Evolutionary conservation across 208 protist species (phyloP).

Genomic region (Leishmania tropica): DNA sequence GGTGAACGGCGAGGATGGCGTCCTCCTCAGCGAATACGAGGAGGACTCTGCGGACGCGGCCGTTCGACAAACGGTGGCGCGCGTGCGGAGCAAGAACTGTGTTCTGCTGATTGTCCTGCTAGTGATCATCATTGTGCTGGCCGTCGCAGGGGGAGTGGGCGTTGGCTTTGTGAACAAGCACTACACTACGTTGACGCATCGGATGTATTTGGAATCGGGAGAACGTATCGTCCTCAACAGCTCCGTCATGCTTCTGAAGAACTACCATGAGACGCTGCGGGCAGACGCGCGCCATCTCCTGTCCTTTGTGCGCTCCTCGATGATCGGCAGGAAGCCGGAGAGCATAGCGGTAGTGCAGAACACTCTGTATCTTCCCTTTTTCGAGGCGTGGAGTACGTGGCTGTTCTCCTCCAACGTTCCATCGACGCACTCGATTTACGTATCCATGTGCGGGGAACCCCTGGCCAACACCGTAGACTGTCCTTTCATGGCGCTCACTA

Average conservation of each 20-base stretch:
- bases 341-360: slow-evolving; percentile 23
- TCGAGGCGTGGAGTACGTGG: slow-evolving; percentile 34
- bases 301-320: slow-evolving; percentile 23
- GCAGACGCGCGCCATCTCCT: slow-evolving; percentile 18
- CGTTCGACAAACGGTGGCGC: slow-evolving; percentile 18
- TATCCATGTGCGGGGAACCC: slow-evolving; percentile 37
- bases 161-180: slow-evolving; percentile 44
- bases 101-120: slow-evolving; percentile 27
- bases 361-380: slow-evolving; percentile 34
- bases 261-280: slow-evolving; percentile 28
- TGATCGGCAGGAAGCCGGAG: neutral
- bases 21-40: slow-evolving; percentile 18
- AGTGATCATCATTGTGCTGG: slow-evolving; percentile 42
- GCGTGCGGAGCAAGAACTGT: slow-evolving; percentile 36
- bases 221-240: slow-evolving; percentile 55
- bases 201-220: slow-evolving; percentile 20
- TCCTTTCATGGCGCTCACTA: slow-evolving; percentile 29
- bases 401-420: slow-evolving; percentile 18
- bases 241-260: slow-evolving; percentile 32
- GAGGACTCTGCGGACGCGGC: slow-evolving; percentile 4
- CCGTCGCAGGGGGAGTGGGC: slow-evolving; percentile 36
- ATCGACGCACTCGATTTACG: slow-evolving; percentile 32
- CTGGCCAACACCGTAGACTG: slow-evolving; percentile 23
- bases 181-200: slow-evolving; percentile 36
- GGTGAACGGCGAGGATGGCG: slow-evolving; percentile 6